phyloP scores from a whole-genome alignment of 257 asterid species.

The Prunella vulgaris region DNA sequence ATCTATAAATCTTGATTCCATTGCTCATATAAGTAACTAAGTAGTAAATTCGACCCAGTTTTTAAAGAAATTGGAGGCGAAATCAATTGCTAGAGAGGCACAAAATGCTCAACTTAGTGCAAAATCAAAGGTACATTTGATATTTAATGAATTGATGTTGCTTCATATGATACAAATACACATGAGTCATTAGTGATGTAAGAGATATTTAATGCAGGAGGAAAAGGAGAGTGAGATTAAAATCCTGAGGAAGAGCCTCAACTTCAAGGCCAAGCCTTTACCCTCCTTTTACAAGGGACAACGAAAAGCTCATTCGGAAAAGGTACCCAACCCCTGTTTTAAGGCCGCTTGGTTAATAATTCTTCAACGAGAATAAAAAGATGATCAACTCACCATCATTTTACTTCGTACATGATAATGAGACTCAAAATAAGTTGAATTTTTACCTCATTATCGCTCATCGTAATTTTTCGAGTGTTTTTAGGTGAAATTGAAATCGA shows the following conservation, averaged over 20 bases:
- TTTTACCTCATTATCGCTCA: too few species aligned
- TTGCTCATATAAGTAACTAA: background rate
- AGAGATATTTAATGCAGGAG: conserved; percentile 22
- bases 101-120: conserved; percentile 40
- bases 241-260: conserved; percentile 27
- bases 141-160: background rate
- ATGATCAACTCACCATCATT: too few species aligned
- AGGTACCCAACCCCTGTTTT: conserved; percentile 10
- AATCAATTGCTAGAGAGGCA: conserved; percentile 50
- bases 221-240: conserved; percentile 26
- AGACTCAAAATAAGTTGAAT: too few species aligned
- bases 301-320: conserved; percentile 15
- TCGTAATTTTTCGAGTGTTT: too few species aligned
- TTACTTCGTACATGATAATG: too few species aligned
- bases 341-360: too few species aligned
- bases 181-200: background rate
- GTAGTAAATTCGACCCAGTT: conserved; percentile 25
- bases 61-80: conserved; percentile 50
- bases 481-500: background rate
- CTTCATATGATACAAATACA: background rate
- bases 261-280: conserved; percentile 31
- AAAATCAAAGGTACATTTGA: conserved; percentile 43
- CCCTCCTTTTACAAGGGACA: conserved; percentile 34
- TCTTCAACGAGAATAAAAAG: too few species aligned
- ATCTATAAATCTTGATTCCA: background rate